A percentile compares a stretch with the other conserved stretches of the same genome.
phyloP scores from a whole-genome alignment of 148 eudicot species.

The Persicaria maculosa region DNA sequence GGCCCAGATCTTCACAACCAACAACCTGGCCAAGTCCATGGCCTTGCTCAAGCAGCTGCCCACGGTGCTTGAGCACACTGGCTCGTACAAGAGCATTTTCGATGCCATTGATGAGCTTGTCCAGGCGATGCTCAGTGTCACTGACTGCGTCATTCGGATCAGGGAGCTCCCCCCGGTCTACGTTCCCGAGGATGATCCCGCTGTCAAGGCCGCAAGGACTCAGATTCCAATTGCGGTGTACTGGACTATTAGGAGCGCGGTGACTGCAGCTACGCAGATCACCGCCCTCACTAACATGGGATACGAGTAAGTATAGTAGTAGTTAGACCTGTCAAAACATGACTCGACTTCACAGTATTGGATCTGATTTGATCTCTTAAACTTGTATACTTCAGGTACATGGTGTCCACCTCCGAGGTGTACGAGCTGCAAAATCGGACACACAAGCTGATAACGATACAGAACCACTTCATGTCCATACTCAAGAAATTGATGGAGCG shows the following conservation, averaged over 20 bases:
- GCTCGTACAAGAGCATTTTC: constrained; percentile 25
- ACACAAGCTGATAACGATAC: constrained; percentile 44
- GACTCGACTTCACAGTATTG: background rate
- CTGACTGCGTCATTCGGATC: constrained; percentile 22
- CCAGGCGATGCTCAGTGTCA: constrained; percentile 25
- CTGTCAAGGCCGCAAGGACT: constrained; percentile 20
- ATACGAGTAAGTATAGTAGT: constrained; percentile 17
- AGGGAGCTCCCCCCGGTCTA: constrained; percentile 26
- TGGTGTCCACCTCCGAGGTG: constrained; percentile 32
- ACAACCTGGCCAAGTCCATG: constrained; percentile 41
- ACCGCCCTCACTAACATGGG: constrained; percentile 29
- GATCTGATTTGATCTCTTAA: too few species aligned
- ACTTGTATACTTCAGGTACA: constrained; percentile 20
- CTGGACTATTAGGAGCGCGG: constrained; percentile 34
- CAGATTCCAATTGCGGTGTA: constrained; percentile 39
- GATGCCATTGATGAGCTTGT: constrained; percentile 34
- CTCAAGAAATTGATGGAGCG: constrained; percentile 24
- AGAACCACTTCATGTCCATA: constrained; percentile 35
- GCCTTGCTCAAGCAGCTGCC: constrained; percentile 33
- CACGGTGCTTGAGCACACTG: constrained; percentile 26
- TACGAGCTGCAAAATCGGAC: constrained; percentile 59
- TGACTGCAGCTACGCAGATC: constrained; percentile 40
- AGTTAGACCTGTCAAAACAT: too few species aligned
- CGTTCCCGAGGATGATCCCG: constrained; percentile 23
- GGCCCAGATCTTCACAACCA: constrained; percentile 35